Evolutionary conservation across 805 yeast species (phyloP).

Genomic region (Kodamaea jinghongensis): DNA sequence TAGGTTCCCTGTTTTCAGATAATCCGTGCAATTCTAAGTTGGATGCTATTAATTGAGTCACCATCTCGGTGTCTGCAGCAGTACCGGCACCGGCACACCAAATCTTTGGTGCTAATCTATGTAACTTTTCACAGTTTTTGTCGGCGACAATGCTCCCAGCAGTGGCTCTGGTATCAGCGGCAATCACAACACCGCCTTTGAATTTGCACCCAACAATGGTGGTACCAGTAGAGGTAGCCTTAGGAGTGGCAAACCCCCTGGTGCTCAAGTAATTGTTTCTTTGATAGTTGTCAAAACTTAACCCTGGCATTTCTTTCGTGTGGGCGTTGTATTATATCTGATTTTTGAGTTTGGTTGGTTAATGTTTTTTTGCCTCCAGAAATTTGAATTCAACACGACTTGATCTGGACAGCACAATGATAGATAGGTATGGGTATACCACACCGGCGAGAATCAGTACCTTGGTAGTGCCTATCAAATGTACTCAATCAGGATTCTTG

Average conservation of each 20-base stretch:
- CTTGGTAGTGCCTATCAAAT: constrained; percentile 66
- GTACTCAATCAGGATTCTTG: constrained; percentile 42
- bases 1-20: constrained; percentile 79
- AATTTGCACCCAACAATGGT: constrained; percentile 96
- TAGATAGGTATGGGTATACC: constrained; percentile 42
- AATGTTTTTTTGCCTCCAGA: constrained; percentile 7
- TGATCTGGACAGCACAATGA: constrained; percentile 1
- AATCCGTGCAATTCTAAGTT: constrained; percentile 88
- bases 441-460: constrained; percentile 67
- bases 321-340: too few relatives aligned
- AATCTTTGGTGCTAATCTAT: constrained; percentile 81
- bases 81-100: constrained; percentile 99
- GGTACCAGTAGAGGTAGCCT: constrained; percentile 97
- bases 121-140: constrained; percentile 95
- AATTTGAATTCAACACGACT: background rate
- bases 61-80: constrained; percentile 99
- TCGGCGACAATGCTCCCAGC: constrained; percentile 96
- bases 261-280: constrained; percentile 76
- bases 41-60: constrained; percentile 87
- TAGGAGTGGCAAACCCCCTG: constrained; percentile 74
- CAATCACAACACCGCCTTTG: constrained; percentile 92
- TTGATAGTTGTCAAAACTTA: constrained; percentile 89
- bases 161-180: constrained; percentile 98
- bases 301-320: constrained; percentile 65
- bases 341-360: too few relatives aligned